Evolutionary conservation across 176 grass and related monocot genomes (phyloP).

Genomic region (Pharus latifolius): DNA sequence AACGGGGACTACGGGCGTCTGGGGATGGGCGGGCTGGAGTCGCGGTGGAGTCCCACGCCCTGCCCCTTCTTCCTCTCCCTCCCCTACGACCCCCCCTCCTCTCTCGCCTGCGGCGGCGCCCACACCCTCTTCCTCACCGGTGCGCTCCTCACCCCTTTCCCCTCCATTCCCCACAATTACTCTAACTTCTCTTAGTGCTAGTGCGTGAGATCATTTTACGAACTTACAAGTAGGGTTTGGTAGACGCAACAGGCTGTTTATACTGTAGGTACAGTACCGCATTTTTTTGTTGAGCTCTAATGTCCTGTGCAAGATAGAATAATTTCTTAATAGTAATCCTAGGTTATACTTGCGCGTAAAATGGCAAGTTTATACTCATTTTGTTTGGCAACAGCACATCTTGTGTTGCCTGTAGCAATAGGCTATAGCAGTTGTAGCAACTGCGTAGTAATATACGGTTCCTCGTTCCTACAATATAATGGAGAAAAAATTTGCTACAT

Average conservation of each 20-base stretch:
- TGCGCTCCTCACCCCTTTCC: background rate
- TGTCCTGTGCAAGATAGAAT: no score
- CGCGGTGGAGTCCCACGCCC: slow-evolving; percentile 58
- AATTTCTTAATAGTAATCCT: no score
- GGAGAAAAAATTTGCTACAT: no score
- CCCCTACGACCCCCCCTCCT: slow-evolving; percentile 35
- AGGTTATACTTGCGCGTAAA: no score
- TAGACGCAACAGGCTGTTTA: background rate
- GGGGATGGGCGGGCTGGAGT: slow-evolving; percentile 68
- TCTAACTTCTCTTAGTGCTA: background rate
- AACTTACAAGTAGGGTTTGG: background rate
- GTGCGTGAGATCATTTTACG: background rate
- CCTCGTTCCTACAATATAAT: no score
- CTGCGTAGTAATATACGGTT: no score
- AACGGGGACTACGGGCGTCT: slow-evolving; percentile 86
- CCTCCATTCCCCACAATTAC: background rate
- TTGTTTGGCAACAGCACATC: no score
- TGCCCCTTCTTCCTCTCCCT: slow-evolving; percentile 62
- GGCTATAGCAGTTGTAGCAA: no score
- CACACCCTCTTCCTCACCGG: slow-evolving; percentile 91
- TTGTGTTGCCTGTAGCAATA: no score
- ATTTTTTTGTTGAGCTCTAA: no score
- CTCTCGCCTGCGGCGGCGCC: slow-evolving; percentile 74
- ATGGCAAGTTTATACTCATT: no score
- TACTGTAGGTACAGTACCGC: no score